These are phyloP conservation scores for Physcomitrellopsis africana DNA, from an alignment of 225 moss, liverwort and hornwort species.

Conservation along the genomic window DNA sequence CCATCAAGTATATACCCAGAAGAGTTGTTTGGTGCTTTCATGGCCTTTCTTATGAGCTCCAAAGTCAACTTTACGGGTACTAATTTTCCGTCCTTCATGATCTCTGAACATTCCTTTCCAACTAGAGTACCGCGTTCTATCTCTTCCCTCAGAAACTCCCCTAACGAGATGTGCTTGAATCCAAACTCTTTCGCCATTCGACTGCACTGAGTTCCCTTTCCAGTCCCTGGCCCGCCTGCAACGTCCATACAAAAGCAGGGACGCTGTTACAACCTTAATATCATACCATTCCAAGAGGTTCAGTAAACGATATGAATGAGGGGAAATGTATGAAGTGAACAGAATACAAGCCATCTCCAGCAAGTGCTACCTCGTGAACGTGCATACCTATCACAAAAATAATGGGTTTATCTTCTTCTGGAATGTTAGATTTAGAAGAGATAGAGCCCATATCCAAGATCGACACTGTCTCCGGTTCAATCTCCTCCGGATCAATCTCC, in stretches of 20 bases:
- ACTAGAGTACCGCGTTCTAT: slow-evolving; percentile 51
- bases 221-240: slow-evolving; percentile 79
- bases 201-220: slow-evolving; percentile 86
- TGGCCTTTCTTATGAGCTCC: slow-evolving; percentile 54
- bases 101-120: slow-evolving; percentile 53
- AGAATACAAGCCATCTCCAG: no score
- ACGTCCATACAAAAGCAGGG: neutral
- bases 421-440: slow-evolving; percentile 14
- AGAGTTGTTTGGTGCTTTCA: slow-evolving; percentile 29
- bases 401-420: slow-evolving; percentile 32
- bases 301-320: neutral
- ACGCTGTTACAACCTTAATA: neutral
- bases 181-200: slow-evolving; percentile 71
- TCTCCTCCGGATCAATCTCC: no score
- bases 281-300: neutral
- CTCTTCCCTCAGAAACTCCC: slow-evolving; percentile 66
- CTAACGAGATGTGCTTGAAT: slow-evolving; percentile 70
- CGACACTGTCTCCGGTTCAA: neutral
- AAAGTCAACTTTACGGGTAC: slow-evolving; percentile 64
- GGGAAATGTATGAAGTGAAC: neutral
- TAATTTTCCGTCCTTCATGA: slow-evolving; percentile 80
- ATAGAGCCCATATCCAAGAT: slow-evolving; percentile 22
- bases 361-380: neutral
- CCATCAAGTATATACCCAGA: slow-evolving; percentile 72
- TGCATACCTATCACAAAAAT: slow-evolving; percentile 41